Conservation (phyloP, 164 flowering plant genomes). For the Tetrastigma voinierianum region DNA sequence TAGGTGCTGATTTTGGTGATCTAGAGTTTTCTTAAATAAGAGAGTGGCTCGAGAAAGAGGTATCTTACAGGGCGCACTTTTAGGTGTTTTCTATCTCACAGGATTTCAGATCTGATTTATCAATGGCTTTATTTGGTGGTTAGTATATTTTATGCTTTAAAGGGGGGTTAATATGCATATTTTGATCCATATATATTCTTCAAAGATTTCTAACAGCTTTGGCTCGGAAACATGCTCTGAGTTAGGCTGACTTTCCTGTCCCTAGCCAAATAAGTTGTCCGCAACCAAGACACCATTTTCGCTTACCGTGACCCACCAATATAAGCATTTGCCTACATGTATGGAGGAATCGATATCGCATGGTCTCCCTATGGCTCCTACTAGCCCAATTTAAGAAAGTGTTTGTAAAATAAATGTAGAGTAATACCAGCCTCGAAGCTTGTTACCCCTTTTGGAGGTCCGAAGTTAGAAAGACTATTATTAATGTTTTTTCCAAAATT, state of each 20-base stretch:
- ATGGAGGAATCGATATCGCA: slow-evolving; percentile 42
- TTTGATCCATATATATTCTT: no score
- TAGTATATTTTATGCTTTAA: no score
- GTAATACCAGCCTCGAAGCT: background rate
- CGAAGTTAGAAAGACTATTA: slow-evolving; percentile 12
- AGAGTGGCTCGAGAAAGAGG: no score
- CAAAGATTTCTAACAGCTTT: no score
- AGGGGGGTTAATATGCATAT: no score
- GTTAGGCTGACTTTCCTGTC: slow-evolving; percentile 16
- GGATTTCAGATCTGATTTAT: no score
- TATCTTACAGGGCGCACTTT: no score
- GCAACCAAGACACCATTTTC: slow-evolving; percentile 12
- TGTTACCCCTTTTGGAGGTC: background rate
- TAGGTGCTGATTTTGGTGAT: no score
- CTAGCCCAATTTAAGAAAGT: slow-evolving; percentile 48
- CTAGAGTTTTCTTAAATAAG: no score
- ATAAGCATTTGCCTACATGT: slow-evolving; percentile 20
- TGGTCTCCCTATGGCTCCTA: slow-evolving; percentile 40
- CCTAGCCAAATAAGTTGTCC: slow-evolving; percentile 5
- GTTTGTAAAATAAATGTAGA: slow-evolving; percentile 39
- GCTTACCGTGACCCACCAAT: slow-evolving; percentile 12
- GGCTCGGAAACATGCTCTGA: slow-evolving; percentile 23
- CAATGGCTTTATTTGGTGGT: no score
- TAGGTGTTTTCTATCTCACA: no score
- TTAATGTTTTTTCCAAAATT: slow-evolving; percentile 7